These are phyloP conservation scores for Penicillium sp. DNA, from an alignment of 2,329 filamentous ascomycete genomes.

Conservation along the genomic window DNA sequence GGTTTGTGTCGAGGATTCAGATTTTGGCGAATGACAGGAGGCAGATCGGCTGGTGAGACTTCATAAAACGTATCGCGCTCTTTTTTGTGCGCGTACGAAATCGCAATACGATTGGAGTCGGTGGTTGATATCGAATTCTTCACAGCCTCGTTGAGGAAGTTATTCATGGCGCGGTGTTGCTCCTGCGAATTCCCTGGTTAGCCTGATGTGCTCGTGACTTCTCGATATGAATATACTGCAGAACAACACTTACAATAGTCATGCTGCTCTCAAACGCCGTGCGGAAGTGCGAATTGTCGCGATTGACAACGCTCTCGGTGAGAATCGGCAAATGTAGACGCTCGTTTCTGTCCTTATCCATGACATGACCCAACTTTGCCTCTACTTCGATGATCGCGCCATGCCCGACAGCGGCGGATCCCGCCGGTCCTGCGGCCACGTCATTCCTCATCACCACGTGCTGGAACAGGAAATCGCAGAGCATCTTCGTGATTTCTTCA, in stretches of 20 bases:
- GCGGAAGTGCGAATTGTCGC: conserved; percentile 51
- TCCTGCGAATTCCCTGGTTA: conserved; percentile 46
- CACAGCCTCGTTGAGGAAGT: conserved; percentile 72
- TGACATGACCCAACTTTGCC: conserved; percentile 82
- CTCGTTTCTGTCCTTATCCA: conserved; percentile 68
- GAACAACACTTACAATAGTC: conserved; percentile 66
- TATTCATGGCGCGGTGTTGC: conserved; percentile 81
- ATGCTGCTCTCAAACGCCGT: conserved; percentile 81
- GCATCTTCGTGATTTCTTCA: conserved; percentile 68
- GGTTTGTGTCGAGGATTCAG: conserved; percentile 58
- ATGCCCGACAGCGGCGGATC: conserved; percentile 58
- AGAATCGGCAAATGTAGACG: conserved; percentile 65
- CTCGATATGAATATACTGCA: too few relatives aligned
- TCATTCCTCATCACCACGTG: conserved; percentile 68
- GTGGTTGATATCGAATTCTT: conserved; percentile 48
- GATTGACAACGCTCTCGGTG: conserved; percentile 67
- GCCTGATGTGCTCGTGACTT: conserved; percentile 16
- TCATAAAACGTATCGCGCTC: conserved; percentile 84
- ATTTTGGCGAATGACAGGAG: conserved; percentile 61
- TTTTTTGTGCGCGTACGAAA: conserved; percentile 77
- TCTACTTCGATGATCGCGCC: conserved; percentile 86
- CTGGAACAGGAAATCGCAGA: conserved; percentile 79
- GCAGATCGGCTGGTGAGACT: conserved; percentile 63
- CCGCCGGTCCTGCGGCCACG: conserved; percentile 52
- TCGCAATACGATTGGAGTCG: conserved; percentile 36